phyloP scores from a whole-genome alignment of 495 filamentous ascomycete genomes.

The Penicillium pulvis region DNA sequence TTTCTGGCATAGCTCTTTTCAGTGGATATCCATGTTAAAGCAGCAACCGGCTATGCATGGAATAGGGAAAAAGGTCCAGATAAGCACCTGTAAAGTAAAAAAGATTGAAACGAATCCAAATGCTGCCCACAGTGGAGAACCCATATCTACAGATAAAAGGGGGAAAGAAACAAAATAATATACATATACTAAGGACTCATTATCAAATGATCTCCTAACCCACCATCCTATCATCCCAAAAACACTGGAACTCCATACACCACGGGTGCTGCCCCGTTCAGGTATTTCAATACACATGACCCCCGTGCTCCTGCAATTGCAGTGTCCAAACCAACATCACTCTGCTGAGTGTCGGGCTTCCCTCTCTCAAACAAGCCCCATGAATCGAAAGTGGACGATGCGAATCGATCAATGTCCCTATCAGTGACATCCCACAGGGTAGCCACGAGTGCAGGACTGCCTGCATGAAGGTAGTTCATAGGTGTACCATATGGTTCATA shows the following conservation, averaged over 20 bases:
- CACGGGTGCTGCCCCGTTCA: slow-evolving; percentile 89
- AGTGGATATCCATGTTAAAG: background rate
- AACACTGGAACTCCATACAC: slow-evolving; percentile 96
- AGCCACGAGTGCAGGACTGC: slow-evolving; percentile 78
- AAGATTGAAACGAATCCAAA: slow-evolving; percentile 14
- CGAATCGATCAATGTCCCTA: slow-evolving; percentile 91
- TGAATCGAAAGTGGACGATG: slow-evolving; percentile 69
- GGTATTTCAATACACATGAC: slow-evolving; percentile 80
- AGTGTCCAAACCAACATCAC: slow-evolving; percentile 60
- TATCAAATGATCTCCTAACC: background rate
- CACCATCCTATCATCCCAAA: slow-evolving; percentile 47
- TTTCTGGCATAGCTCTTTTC: background rate
- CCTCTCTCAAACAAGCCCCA: slow-evolving; percentile 71
- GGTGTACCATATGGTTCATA: slow-evolving; percentile 88
- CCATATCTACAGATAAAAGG: slow-evolving; percentile 1
- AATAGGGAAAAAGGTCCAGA: slow-evolving; percentile 18
- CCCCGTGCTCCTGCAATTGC: slow-evolving; percentile 73
- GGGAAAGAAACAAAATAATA: slow-evolving; percentile 2
- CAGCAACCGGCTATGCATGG: background rate
- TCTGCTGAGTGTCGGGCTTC: slow-evolving; percentile 12
- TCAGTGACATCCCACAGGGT: slow-evolving; percentile 98
- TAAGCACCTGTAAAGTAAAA: slow-evolving; percentile 3
- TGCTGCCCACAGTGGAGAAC: slow-evolving; percentile 25
- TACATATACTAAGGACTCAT: background rate
- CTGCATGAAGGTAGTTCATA: slow-evolving; percentile 88